Conservation (phyloP, 768 basidiomycete species). For the Serendipita indica region DNA sequence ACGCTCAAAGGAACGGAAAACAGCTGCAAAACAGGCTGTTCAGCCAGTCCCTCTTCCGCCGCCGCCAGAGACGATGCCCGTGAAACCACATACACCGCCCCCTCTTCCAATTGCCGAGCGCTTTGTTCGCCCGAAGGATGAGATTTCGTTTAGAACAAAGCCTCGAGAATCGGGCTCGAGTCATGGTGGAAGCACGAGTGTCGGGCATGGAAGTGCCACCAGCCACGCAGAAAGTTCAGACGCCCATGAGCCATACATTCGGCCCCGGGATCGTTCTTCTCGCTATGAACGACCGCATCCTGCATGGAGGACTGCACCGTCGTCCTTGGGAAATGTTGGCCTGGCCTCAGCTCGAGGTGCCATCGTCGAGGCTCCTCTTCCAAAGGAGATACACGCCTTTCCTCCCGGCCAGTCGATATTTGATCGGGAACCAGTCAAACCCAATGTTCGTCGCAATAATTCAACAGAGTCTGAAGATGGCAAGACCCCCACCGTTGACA, state of each 20-base stretch:
- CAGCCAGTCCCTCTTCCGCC: neutral
- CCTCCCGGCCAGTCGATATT: neutral
- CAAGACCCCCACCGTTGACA: neutral
- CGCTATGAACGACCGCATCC: conserved; percentile 5
- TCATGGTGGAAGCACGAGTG: neutral
- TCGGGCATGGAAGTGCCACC: neutral
- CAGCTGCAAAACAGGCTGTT: neutral
- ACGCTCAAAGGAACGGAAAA: conserved; percentile 2
- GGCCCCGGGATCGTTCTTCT: conserved; percentile 7
- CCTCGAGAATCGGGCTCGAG: conserved; percentile 1
- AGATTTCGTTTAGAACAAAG: neutral
- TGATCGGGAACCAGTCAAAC: neutral
- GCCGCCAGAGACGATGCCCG: neutral
- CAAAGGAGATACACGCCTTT: neutral
- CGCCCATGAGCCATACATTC: neutral
- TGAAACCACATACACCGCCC: neutral
- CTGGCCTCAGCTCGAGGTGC: neutral
- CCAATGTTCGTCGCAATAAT: neutral
- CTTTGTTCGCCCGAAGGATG: neutral
- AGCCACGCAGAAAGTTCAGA: neutral
- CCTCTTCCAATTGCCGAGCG: neutral
- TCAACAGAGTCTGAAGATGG: neutral
- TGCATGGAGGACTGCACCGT: neutral
- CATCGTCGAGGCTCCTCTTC: neutral
- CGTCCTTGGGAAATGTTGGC: neutral